phyloP scores from a whole-genome alignment of 2,329 filamentous ascomycete genomes.

The Paracoccidioides brasiliensis region DNA sequence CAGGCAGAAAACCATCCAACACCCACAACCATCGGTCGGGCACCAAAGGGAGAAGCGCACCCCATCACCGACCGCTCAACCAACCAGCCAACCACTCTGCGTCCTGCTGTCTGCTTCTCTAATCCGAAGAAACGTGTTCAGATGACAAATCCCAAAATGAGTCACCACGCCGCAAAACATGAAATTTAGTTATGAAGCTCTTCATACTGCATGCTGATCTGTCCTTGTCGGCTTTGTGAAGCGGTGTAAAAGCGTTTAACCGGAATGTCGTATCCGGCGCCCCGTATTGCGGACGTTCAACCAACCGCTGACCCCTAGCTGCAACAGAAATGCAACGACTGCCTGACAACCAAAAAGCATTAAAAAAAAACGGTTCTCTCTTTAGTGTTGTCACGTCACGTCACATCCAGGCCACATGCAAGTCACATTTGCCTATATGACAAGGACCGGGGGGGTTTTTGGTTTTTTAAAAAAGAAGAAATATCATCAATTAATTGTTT shows the following conservation, averaged over 20 bases:
- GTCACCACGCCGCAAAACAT: background rate
- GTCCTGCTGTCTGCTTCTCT: background rate
- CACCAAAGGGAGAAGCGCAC: background rate
- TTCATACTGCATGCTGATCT: background rate
- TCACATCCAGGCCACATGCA: conserved; percentile 1
- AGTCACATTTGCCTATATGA: background rate
- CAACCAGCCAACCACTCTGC: background rate
- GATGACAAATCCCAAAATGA: background rate
- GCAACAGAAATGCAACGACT: background rate
- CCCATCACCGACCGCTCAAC: background rate
- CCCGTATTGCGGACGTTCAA: background rate
- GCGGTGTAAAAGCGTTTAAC: background rate
- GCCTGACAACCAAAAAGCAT: background rate
- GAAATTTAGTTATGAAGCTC: background rate
- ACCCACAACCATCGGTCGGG: background rate
- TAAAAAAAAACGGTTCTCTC: background rate
- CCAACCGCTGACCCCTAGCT: background rate
- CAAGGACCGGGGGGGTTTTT: background rate
- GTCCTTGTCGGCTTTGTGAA: background rate
- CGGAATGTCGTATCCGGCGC: background rate
- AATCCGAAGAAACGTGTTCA: background rate
- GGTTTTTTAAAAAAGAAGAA: background rate
- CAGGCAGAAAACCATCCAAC: background rate
- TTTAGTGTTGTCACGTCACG: background rate
- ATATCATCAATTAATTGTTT: no score